Conservation (phyloP, 371 early-diverging fungal species). For the Choanephora cucurbitarum region DNA sequence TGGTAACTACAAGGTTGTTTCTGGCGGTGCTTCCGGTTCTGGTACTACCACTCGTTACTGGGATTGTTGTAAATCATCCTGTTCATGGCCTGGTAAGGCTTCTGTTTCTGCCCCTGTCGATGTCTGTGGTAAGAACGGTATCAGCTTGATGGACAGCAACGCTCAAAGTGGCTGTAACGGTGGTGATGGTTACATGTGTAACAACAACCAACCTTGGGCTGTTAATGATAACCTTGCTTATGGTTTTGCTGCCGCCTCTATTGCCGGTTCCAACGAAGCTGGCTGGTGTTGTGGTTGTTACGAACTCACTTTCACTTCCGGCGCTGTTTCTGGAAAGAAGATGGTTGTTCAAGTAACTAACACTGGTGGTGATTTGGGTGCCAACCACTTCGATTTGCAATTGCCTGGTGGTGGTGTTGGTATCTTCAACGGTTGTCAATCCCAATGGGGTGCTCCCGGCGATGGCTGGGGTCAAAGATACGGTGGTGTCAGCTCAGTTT, state of each 20-base stretch:
- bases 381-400: constrained; percentile 43
- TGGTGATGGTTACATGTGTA: constrained; percentile 39
- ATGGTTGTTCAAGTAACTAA: constrained; percentile 51
- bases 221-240: constrained; percentile 38
- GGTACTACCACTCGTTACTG: constrained; percentile 46
- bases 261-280: constrained; percentile 27
- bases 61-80: constrained; percentile 52
- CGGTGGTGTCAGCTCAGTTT: constrained; percentile 33
- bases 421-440: constrained; percentile 40
- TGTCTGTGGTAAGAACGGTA: constrained; percentile 35
- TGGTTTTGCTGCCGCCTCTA: constrained; percentile 47
- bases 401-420: constrained; percentile 53
- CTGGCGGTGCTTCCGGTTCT: constrained; percentile 25
- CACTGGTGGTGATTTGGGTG: constrained; percentile 40
- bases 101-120: constrained; percentile 28
- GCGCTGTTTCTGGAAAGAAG: constrained; percentile 35
- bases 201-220: constrained; percentile 45
- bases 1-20: constrained; percentile 10
- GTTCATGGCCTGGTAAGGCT: constrained; percentile 41
- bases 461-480: constrained; percentile 44
- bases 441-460: constrained; percentile 36
- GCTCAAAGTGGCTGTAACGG: constrained; percentile 35
- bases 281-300: constrained; percentile 45
- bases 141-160: constrained; percentile 25
- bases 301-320: constrained; percentile 40